Conservation (phyloP, 108 stramenopile species). For the Stephanodiscus triporus region DNA sequence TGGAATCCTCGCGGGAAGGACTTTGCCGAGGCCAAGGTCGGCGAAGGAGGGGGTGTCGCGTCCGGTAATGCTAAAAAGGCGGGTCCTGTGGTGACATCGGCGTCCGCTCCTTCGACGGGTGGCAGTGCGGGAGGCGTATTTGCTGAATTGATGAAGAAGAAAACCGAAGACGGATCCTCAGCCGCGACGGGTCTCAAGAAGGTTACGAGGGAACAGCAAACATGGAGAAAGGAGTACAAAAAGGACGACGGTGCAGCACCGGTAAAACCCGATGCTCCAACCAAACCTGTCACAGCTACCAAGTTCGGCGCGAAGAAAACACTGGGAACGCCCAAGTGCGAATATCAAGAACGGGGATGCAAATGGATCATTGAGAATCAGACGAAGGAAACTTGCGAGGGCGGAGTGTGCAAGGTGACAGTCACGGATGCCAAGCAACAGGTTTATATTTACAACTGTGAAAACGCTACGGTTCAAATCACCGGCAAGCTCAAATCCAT, state of each 20-base stretch:
- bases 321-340: conserved; percentile 83
- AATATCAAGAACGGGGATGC: conserved; percentile 86
- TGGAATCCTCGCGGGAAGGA: conserved; percentile 89
- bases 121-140: conserved; percentile 68
- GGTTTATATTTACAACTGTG: conserved; percentile 89
- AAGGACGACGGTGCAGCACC: conserved; percentile 21
- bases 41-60: conserved; percentile 38
- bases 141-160: conserved; percentile 71
- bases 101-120: conserved; percentile 25
- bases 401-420: conserved; percentile 79
- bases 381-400: conserved; percentile 66
- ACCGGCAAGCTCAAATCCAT: conserved; percentile 94
- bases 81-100: conserved; percentile 12
- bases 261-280: not conserved
- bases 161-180: conserved; percentile 72
- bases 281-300: conserved; percentile 7
- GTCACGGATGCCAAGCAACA: conserved; percentile 91
- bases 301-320: conserved; percentile 56
- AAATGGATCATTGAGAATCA: conserved; percentile 97
- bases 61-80: conserved; percentile 25
- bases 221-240: conserved; percentile 95
- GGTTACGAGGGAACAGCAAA: conserved; percentile 94
- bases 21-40: conserved; percentile 71
- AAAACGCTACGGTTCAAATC: conserved; percentile 88
- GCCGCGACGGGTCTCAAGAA: conserved; percentile 93